These are phyloP conservation scores for Penstemon newberryi DNA, from an alignment of 257 asterid genomes.

Conservation along the genomic window DNA sequence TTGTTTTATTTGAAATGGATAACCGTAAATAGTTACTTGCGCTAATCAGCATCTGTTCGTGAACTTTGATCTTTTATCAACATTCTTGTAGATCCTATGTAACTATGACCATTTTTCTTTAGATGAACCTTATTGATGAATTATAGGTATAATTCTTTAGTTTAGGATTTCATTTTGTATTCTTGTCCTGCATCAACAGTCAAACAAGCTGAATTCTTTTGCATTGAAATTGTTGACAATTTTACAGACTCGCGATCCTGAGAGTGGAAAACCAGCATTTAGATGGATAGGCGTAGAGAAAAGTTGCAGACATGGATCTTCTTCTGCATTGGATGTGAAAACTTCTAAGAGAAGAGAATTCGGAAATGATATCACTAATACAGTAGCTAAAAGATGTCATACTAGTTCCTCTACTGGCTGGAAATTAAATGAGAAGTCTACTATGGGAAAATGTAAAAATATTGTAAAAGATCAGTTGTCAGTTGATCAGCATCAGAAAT, in stretches of 20 bases:
- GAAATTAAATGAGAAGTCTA: slow-evolving; percentile 30
- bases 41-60: not conserved
- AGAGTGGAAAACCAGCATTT: slow-evolving; percentile 64
- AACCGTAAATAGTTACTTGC: not conserved
- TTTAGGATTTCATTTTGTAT: not conserved
- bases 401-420: slow-evolving; percentile 32
- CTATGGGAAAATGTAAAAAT: slow-evolving; percentile 20
- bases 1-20: not conserved
- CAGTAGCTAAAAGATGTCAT: slow-evolving; percentile 40
- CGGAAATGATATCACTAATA: slow-evolving; percentile 62
- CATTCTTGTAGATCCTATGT: too few relatives aligned
- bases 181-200: not conserved
- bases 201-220: slow-evolving; percentile 15
- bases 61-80: too few relatives aligned
- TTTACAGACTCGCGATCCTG: slow-evolving; percentile 51
- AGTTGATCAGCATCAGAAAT: slow-evolving; percentile 36
- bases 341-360: slow-evolving; percentile 51
- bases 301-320: slow-evolving; percentile 29
- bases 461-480: slow-evolving; percentile 26
- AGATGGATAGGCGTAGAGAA: slow-evolving; percentile 55
- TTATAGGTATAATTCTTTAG: too few relatives aligned
- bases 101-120: too few relatives aligned
- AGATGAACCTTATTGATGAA: too few relatives aligned
- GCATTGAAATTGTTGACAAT: not conserved
- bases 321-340: slow-evolving; percentile 32